Percentiles rank a stretch among this genome's conserved stretches.
phyloP scores from a whole-genome alignment of 2,329 filamentous ascomycete species.

The Rhynchosporium secalis region DNA sequence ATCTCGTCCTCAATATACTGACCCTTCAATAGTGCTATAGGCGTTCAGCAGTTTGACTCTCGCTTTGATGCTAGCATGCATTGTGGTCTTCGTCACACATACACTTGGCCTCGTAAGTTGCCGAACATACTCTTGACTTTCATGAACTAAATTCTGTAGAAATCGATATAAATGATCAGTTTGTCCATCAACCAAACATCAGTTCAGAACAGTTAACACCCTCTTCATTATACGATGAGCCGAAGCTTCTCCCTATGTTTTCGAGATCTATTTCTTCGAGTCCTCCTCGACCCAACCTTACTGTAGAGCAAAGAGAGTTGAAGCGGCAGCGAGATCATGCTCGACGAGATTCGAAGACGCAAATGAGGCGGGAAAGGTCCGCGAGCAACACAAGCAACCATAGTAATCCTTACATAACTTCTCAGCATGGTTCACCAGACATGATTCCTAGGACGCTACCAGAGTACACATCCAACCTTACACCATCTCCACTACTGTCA shows the following conservation, averaged over 20 bases:
- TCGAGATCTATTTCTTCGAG: constrained; percentile 50
- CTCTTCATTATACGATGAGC: constrained; percentile 34
- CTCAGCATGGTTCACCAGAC: constrained; percentile 39
- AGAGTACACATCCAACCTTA: constrained; percentile 36
- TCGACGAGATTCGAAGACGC: constrained; percentile 58
- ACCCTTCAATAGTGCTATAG: constrained; percentile 33
- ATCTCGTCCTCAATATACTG: constrained; percentile 9
- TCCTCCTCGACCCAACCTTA: constrained; percentile 55
- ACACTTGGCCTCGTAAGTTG: constrained; percentile 40
- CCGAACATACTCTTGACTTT: not conserved
- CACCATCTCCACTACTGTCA: constrained; percentile 38
- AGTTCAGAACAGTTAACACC: constrained; percentile 33
- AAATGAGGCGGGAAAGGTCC: constrained; percentile 49
- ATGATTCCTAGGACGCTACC: constrained; percentile 37
- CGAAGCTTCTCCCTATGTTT: constrained; percentile 38
- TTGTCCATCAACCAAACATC: constrained; percentile 34
- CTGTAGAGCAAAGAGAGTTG: constrained; percentile 60
- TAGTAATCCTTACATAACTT: constrained; percentile 39
- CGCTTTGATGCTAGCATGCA: constrained; percentile 35
- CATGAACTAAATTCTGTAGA: constrained; percentile 32
- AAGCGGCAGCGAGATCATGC: constrained; percentile 61
- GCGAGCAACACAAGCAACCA: constrained; percentile 39
- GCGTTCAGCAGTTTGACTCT: constrained; percentile 39
- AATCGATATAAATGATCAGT: constrained; percentile 38
- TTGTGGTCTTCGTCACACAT: constrained; percentile 33